Base-by-base conservation (phyloP, 176 grass and related monocot species). In the Oryza rufipogon region DNA sequence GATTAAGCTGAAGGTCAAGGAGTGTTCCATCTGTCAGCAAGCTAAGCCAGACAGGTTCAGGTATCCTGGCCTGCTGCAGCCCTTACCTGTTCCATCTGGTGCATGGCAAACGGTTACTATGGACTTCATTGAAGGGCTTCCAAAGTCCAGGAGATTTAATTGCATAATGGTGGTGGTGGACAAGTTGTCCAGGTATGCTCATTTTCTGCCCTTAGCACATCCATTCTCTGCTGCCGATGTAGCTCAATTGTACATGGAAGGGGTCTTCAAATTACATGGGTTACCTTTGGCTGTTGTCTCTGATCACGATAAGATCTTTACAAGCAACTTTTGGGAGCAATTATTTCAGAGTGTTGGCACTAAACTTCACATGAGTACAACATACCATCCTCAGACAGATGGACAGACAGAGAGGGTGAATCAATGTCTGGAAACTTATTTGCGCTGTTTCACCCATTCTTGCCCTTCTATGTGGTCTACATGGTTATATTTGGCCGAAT, bases 81-180 rank as follows among this genome's bases (percentile, higher is more conserved):
- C 54, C 0, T n/a, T n/a, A 2, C 54, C 19, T 1, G 16, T 60
- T 2, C 54, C 54, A 6, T 1, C 7, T 1, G 54, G 54, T 2
- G 54, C 16, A 1, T 60, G 7, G 54, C 19, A n/a, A 3, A 1
- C 2, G 0, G 19, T 60, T 0, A 8, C 54, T 0, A 6, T 60
- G 16, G 54, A 60, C n/a, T 60, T 60, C 2, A 60, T 60, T 9
- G 19, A 60, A 60, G 54, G 17, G 0, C 7, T 60, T 0, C 54
- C 54, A 2, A 0, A 0, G 0, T 60, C 16, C 0, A 1, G 2
- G 0, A 0, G 6, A 0, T 60, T 8, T 9, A n/a, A n/a, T 5
- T 60, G 54, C 19, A 60, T 60, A 0, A 2, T 20, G 16, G 54
- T 60, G 0, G 19, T 60, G 5, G 16, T 60, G 19, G 54, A 60